Evolutionary conservation across 2,329 filamentous ascomycete genomes (phyloP), one percentile per base, ranked within the genome.

Genomic region (Colletotrichum navitas): DNA sequence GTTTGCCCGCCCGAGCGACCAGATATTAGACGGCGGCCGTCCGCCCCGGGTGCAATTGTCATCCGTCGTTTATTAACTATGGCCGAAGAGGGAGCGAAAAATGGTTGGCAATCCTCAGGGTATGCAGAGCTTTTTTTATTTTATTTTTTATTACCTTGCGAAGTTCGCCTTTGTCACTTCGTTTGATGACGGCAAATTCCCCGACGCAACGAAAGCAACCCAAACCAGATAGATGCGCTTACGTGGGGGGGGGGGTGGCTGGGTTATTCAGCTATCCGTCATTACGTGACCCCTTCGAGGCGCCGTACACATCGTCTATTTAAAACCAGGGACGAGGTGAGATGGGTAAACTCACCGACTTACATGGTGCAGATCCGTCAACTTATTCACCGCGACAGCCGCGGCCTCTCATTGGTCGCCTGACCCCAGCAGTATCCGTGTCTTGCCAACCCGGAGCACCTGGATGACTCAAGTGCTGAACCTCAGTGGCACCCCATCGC

Each of bases 1-100:
- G 68, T 71, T 65, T 59, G 68, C 64, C 64, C 68, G 68, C 64
- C 64, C 68, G 68, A 68, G 68, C 54, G 54, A 72, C 24, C 59
- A 64, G 39, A 64, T 63, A 39, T 24, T 24, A 41, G 59, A 64
- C 21, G 47, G 56, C 41, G 65, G 59, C 59, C 59, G 65, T 52
- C 39, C 58, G 58, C 63, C 39, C 65, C 65, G 65, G 65, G 16
- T 52, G 65, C 11, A 45, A 49, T 68, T 45, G 32, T 32, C 63
- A 63, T 54, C 47, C 36, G n/a, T 47, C 11, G 29, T 51, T 41
- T 64, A 60, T 47, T 52, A 32, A 45, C 34, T 34, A 39, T n/a
- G 39, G 56, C 24, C 39, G 24, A 11, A 41, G 16, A 14, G 45
- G 16, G 11, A 47, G 49, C 34, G 39, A 63, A 51, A 43, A 43